Conservation (phyloP, 2,329 filamentous ascomycete genomes). For the Beauveria brongniartii region DNA sequence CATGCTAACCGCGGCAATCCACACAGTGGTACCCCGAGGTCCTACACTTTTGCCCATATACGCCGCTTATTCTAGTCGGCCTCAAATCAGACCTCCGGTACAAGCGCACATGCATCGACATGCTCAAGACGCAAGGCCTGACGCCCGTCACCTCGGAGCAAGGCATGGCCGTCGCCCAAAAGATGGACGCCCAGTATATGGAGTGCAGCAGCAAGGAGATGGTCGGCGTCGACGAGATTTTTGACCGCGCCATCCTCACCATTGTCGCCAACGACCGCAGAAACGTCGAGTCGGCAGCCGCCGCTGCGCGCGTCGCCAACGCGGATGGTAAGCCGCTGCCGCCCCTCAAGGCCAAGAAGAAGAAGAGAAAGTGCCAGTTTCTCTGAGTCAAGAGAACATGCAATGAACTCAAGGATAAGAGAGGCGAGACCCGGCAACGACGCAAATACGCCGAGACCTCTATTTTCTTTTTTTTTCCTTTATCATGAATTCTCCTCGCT, state of each 20-base stretch:
- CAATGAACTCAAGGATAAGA: conserved; percentile 5
- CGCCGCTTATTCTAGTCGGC: conserved; percentile 88
- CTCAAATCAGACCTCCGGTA: conserved; percentile 94
- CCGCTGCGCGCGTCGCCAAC: conserved; percentile 28
- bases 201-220: conserved; percentile 99
- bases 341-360: conserved; percentile 54
- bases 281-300: conserved; percentile 45
- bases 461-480: conserved; percentile 1
- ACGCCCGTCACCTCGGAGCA: conserved; percentile 91
- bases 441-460: not conserved
- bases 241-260: conserved; percentile 82
- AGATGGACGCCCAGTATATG: conserved; percentile 94
- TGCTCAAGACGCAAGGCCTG: conserved; percentile 94
- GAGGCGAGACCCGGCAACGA: not conserved
- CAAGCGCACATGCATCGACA: conserved; percentile 95
- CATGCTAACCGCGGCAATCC: not conserved
- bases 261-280: conserved; percentile 75
- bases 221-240: conserved; percentile 92
- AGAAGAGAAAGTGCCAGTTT: conserved; percentile 77
- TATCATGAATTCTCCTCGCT: not conserved
- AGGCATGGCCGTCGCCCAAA: conserved; percentile 76
- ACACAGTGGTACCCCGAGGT: conserved; percentile 96
- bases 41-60: conserved; percentile 96
- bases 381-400: conserved; percentile 43
- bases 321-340: conserved; percentile 26